These are phyloP conservation scores for Pleurotus sapidus DNA, from an alignment of 768 basidiomycete species.

Conservation along the genomic window DNA sequence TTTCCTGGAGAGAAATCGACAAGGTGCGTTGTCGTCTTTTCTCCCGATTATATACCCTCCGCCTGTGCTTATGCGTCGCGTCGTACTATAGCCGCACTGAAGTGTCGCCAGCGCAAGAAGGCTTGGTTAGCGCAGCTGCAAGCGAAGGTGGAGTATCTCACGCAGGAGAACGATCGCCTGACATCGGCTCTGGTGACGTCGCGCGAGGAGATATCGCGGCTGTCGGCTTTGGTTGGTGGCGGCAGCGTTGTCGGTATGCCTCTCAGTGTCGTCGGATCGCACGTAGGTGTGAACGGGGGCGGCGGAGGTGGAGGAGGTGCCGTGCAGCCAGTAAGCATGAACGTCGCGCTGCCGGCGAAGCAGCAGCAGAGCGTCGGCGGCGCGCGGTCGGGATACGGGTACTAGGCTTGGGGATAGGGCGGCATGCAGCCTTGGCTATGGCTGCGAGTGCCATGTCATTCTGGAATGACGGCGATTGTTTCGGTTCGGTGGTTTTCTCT, in stretches of 20 bases:
- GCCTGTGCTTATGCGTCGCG: constrained; percentile 8
- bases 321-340: constrained; percentile 45
- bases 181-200: constrained; percentile 82
- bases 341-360: constrained; percentile 30
- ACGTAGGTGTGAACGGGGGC: constrained; percentile 15
- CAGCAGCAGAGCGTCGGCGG: constrained; percentile 15
- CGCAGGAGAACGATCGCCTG: constrained; percentile 94
- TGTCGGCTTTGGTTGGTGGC: constrained; percentile 71
- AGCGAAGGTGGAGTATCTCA: constrained; percentile 87
- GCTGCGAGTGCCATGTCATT: too few species aligned
- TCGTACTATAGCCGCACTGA: constrained; percentile 75
- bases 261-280: constrained; percentile 22
- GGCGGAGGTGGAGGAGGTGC: constrained; percentile 16
- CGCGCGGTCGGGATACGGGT: constrained; percentile 11
- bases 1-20: constrained; percentile 97
- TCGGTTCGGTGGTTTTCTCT: too few species aligned
- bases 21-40: constrained; percentile 58
- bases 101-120: constrained; percentile 99
- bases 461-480: too few species aligned
- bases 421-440: background rate
- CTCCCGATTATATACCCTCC: constrained; percentile 3
- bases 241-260: constrained; percentile 43
- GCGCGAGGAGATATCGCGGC: constrained; percentile 87
- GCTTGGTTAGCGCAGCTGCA: constrained; percentile 94
- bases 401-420: constrained; percentile 7